These are phyloP conservation scores for Trichaptum fuscoviolaceum DNA, from an alignment of 768 basidiomycete species.

Conservation along the genomic window DNA sequence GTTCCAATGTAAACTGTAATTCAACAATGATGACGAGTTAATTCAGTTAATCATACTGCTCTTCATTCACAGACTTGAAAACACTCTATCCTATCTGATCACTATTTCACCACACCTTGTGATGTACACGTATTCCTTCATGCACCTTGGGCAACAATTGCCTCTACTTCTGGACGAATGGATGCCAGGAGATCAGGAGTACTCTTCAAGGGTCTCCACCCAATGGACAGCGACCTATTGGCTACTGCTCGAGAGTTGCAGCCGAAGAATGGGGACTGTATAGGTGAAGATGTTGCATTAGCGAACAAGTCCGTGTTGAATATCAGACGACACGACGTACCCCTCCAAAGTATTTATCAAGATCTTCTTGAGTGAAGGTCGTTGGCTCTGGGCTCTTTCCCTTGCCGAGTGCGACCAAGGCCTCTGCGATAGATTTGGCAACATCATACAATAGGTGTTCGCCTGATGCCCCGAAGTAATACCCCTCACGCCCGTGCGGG, in stretches of 20 bases:
- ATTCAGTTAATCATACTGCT: too few relatives aligned
- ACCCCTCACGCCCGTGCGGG: slow-evolving; percentile 45
- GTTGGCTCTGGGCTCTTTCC: slow-evolving; percentile 36
- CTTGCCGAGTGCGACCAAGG: slow-evolving; percentile 33
- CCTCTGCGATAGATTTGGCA: slow-evolving; percentile 33
- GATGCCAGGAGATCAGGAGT: slow-evolving; percentile 37
- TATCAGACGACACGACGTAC: neutral
- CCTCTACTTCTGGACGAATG: slow-evolving; percentile 35
- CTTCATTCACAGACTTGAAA: too few relatives aligned
- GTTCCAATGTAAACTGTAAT: too few relatives aligned
- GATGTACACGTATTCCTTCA: too few relatives aligned
- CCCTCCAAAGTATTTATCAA: slow-evolving; percentile 35
- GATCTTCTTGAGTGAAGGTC: slow-evolving; percentile 40
- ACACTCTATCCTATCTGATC: too few relatives aligned
- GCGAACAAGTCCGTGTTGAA: neutral
- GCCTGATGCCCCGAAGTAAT: slow-evolving; percentile 49
- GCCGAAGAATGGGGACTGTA: slow-evolving; percentile 18
- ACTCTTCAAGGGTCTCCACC: slow-evolving; percentile 25
- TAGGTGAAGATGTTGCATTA: slow-evolving; percentile 11
- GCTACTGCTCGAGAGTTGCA: slow-evolving; percentile 15
- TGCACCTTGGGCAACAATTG: slow-evolving; percentile 10
- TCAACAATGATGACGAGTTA: too few relatives aligned
- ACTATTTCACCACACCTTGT: too few relatives aligned
- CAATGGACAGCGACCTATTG: slow-evolving; percentile 18
- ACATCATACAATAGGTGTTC: slow-evolving; percentile 42